Percentiles rank a stretch among this genome's conserved stretches.
Conservation (phyloP, 768 basidiomycete species). For the Kwoniella dendrophila region DNA sequence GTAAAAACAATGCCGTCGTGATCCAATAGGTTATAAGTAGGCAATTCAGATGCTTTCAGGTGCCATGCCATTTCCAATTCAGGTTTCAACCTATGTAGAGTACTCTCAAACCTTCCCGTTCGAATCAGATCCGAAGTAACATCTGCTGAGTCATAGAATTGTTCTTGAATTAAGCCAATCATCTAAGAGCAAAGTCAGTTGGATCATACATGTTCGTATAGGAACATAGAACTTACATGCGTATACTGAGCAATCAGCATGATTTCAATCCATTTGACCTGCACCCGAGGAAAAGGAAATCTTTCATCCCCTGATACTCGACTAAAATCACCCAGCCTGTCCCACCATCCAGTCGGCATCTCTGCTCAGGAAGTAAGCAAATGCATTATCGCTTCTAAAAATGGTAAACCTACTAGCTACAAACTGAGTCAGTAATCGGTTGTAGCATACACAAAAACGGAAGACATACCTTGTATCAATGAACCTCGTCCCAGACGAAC, state of each 20-base stretch:
- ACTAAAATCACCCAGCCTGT: slow-evolving; percentile 3
- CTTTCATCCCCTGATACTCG: slow-evolving; percentile 5
- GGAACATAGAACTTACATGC: background rate
- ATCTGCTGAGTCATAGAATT: slow-evolving; percentile 9
- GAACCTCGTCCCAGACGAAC: slow-evolving; percentile 4
- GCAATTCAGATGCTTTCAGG: background rate
- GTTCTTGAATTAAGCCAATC: slow-evolving; percentile 13
- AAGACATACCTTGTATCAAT: background rate
- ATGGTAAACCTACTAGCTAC: background rate
- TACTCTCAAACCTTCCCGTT: slow-evolving; percentile 7
- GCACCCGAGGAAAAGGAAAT: slow-evolving; percentile 8
- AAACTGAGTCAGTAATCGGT: background rate
- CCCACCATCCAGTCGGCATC: slow-evolving; percentile 12
- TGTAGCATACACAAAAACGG: too few relatives aligned
- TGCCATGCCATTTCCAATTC: slow-evolving; percentile 11
- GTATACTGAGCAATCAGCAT: slow-evolving; percentile 8
- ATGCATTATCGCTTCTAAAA: background rate
- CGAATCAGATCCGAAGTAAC: slow-evolving; percentile 2
- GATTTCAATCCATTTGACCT: slow-evolving; percentile 8
- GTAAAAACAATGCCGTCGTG: background rate
- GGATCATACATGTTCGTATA: too few relatives aligned
- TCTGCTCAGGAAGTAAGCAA: background rate
- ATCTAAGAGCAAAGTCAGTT: background rate
- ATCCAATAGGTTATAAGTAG: slow-evolving; percentile 7
- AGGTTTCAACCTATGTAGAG: slow-evolving; percentile 9